Evolutionary conservation across 2,329 filamentous ascomycete genomes (phyloP), one percentile per base, ranked within the genome.

Genomic region (Exophiala sideris): DNA sequence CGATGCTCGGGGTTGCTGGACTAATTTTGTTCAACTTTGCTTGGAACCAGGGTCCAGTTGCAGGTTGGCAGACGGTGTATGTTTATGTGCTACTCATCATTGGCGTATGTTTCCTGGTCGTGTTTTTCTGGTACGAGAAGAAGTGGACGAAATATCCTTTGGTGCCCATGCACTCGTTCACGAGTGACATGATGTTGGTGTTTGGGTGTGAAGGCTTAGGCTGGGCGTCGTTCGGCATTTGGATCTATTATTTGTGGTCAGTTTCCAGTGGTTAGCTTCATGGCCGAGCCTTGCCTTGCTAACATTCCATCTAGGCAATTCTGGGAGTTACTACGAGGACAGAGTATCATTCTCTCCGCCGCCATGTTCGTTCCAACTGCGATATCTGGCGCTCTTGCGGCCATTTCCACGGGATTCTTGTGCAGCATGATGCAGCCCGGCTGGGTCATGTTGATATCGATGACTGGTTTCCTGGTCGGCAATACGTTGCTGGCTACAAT

Each of bases 11-110:
- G 6, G 72, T 82, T 5, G 68, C 69, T 2, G 77, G 73, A 5
- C 71, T 81, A 50, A 71, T 82, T 2, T 70, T 81, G 16, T 71
- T 82, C 59, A 80, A 82, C 52, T 78, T 82, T 45, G 77, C 79
- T 0, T 78, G 79, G 68, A 83, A 81, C 36, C 77, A 80, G 60
- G 77, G 75, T 3, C 72, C 75, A 0, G 70, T 75, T 2, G 74
- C 74, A 4, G 72, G 74, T 0, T 81, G 78, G 78, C 32, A 16
- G 21, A 64, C 71, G 3, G 66, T 75, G 1, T 80, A 80, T 61
- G 73, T 78, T 12, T 76, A 73, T 58, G 68, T 72, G 0, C 58
- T 74, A 3, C 68, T 79, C 1, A 73, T 77, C 14, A 50, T 80
- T 2, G 76, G 77, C 2, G 41, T 77, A n/a, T 45, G 77, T 1